A percentile compares a stretch with the other conserved stretches of the same genome.
Evolutionary conservation across 495 filamentous ascomycete genomes (phyloP).

Genomic region (Articulospora tetracladia): DNA sequence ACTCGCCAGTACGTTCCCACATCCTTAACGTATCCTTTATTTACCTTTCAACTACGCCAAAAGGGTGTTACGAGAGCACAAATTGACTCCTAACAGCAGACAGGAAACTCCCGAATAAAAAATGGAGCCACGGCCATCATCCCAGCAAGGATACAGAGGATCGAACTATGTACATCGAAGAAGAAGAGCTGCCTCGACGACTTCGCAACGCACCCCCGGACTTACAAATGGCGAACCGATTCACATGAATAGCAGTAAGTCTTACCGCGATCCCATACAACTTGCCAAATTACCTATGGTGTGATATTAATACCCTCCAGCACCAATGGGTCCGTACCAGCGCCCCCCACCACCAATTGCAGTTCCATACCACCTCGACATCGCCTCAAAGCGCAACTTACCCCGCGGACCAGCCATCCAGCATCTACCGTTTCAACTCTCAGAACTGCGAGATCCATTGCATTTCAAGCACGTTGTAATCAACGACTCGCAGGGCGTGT

Average conservation of each 20-base stretch:
- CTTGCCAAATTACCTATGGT: not conserved
- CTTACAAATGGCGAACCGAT: no score
- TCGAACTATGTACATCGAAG: no score
- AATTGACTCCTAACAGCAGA: no score
- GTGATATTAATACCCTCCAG: not conserved
- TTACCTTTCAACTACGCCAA: no score
- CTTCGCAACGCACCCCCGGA: no score
- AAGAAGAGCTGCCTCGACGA: no score
- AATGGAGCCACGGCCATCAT: no score
- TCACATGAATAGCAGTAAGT: no score
- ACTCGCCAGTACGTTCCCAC: not conserved
- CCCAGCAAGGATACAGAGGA: no score
- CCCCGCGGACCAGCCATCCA: not conserved
- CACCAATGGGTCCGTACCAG: not conserved
- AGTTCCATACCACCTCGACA: not conserved
- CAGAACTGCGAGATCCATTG: not conserved
- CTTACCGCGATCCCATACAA: not conserved
- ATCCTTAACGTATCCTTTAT: no score
- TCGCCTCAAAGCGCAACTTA: not conserved
- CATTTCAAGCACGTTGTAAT: not conserved
- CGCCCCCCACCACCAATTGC: not conserved
- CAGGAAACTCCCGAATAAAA: no score
- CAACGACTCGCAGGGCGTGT: not conserved
- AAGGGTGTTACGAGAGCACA: no score
- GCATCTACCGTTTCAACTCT: not conserved